Evolutionary conservation across 768 basidiomycete genomes (phyloP).

Genomic region (Xerocomellus dryophilus): DNA sequence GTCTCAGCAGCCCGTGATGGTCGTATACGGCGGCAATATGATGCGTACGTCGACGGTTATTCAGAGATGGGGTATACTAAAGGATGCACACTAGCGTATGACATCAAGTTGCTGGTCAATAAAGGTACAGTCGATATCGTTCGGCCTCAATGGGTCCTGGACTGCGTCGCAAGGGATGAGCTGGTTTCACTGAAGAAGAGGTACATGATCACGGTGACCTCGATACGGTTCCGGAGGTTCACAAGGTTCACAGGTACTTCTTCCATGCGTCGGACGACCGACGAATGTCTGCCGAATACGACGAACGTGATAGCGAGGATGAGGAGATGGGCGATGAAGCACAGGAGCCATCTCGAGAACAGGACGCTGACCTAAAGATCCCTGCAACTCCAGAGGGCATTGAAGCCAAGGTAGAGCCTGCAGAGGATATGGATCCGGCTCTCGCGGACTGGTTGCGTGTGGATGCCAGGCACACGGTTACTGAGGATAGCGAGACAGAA

Average conservation of each 20-base stretch:
- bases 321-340: conserved; percentile 21
- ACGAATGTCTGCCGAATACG: conserved; percentile 50
- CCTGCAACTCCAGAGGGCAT: background rate
- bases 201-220: conserved; percentile 36
- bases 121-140: conserved; percentile 72
- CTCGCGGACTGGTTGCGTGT: conserved; percentile 64
- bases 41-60: conserved; percentile 52
- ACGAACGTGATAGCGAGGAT: conserved; percentile 37
- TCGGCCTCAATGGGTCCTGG: conserved; percentile 77
- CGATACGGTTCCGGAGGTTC: background rate
- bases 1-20: conserved; percentile 48
- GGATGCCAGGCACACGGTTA: conserved; percentile 33
- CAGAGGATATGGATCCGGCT: conserved; percentile 43
- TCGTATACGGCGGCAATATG: conserved; percentile 67
- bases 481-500: conserved; percentile 42
- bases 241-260: conserved; percentile 55
- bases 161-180: conserved; percentile 62
- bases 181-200: conserved; percentile 63
- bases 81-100: conserved; percentile 49
- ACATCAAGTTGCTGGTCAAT: conserved; percentile 66
- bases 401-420: conserved; percentile 26
- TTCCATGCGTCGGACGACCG: conserved; percentile 65
- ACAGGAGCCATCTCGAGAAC: conserved; percentile 13
- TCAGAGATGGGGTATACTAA: background rate
- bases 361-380: conserved; percentile 8